A percentile compares a stretch with the other conserved stretches of the same genome.
phyloP scores from a whole-genome alignment of 202 grass and related monocot genomes.

The Eragrostis tef region DNA sequence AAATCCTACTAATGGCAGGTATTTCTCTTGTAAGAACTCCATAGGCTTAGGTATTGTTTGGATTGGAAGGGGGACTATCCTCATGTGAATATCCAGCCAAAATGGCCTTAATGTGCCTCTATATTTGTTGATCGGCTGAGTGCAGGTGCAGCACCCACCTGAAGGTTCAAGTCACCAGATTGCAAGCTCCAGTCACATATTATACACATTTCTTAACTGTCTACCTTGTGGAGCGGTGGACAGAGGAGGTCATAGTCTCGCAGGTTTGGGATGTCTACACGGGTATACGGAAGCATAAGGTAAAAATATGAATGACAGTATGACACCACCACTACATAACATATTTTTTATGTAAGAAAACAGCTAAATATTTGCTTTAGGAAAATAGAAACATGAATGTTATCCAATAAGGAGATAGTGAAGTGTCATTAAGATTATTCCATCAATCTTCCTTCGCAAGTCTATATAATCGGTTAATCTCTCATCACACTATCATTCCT shows the following conservation, averaged over 20 bases:
- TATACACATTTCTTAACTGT: not conserved
- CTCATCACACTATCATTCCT: not conserved
- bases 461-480: not conserved
- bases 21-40: not conserved
- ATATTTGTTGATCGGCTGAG: not conserved
- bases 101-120: not conserved
- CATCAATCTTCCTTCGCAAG: not conserved
- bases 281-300: not conserved
- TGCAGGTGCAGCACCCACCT: not conserved
- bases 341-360: not conserved
- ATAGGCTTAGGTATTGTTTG: not conserved
- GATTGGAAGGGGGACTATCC: not conserved
- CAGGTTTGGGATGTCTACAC: not conserved
- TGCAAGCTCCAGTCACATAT: constrained; percentile 16
- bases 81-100: not conserved
- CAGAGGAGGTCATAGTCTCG: not conserved
- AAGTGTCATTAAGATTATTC: not conserved
- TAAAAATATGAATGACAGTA: constrained; percentile 7
- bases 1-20: not conserved
- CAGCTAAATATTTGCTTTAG: not conserved
- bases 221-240: not conserved
- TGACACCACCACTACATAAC: not conserved
- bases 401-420: not conserved
- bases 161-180: not conserved
- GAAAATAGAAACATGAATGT: not conserved